Evolutionary conservation across 768 basidiomycete species (phyloP), one percentile per base, ranked within the genome.

Genomic region (Podaxis sp.): DNA sequence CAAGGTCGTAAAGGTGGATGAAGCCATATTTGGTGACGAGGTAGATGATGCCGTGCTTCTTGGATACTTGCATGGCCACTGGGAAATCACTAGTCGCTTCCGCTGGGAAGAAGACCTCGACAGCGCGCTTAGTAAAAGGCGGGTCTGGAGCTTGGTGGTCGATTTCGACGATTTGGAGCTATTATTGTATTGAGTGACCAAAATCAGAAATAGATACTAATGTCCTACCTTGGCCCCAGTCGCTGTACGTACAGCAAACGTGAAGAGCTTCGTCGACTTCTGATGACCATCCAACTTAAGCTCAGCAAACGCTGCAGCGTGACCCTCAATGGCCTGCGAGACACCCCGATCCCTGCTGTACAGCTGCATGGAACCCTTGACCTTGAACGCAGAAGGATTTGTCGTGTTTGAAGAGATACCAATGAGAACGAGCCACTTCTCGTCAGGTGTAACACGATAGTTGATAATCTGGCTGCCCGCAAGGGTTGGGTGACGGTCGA

Each of bases 1-100:
- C 97, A 66, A 99, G 87, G 76, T 99, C 97, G 76, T 99, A 99
- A 13, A 99, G 84, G 75, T 99, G 97, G 72, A 99, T 99, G 79
- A 99, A 99, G 46, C 97, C 97, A 73, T 94, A 99, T 76, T 99
- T 99, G 60, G 97, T 99, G 72, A 98, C 93, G 62, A 99, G 84
- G 78, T 96, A 99, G 71, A 97, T 80, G 75, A 99, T 94, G 38
- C 97, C 96, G 75, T 97, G 96, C 74, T 93, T 93, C 76, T 90
- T 88, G 44, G 97, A 99, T 38, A 99, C 94, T 73, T 99, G 97
- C 95, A 99, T 99, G 30, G 97, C 94, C 30, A 99, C 97, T 17
- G 97, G 97, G 82, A 99, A 99, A 72, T 99, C 97, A 73, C 96
- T 98, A 56, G 89, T 90, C 5, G 97, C 97, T 74, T 99, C 97